Evolutionary conservation across 495 filamentous ascomycete species (phyloP), one percentile per base, ranked within the genome.

Genomic region (Rostrohypoxylon terebratum): DNA sequence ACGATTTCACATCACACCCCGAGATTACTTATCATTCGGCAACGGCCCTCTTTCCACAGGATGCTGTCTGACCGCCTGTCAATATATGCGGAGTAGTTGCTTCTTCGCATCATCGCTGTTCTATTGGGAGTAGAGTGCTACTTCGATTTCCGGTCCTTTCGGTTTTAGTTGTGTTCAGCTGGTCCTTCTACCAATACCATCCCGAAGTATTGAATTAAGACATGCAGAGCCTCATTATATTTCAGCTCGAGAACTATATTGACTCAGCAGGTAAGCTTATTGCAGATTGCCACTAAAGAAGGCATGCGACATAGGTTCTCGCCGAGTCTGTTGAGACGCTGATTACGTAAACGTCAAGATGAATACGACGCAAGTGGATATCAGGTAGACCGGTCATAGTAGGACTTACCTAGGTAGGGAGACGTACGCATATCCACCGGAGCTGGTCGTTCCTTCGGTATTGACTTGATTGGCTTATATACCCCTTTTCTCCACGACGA

Each of bases 31-130:
- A 54, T 23, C 31, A 10, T 13, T 53, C 3, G 34, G 53, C n/a
- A 25, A 23, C 5, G 58, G 21, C 53, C 53, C 53, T 59, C 28
- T 11, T 38, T n/a, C 10, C 13, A 34, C 28, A 16, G 38, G 16
- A 16, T 11, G 4, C 20, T 11, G 36, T 14, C 14, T 66, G 11
- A 81, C 69, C 2, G 84, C 83, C 61, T 84, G 71, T 66, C 84
- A 69, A 3, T 82, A 78, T 3, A 84, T 69, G 76, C 79, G 83
- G 38, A n/a, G 11, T 4, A 84, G 75, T 71, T 85, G n/a, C 54
- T 23, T 82, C 28, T 78, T 79, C 23, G 74, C 7, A 74, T 87
- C 83, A 23, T 83, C 72, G 40, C 63, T 54, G 64, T 83, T 80
- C 82, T 80, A 86, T 76, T 4, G 78, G 57, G 66, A 68, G 11